Evolutionary conservation across 331 rosid genomes (phyloP).

Genomic region (Prunus yedoensis): DNA sequence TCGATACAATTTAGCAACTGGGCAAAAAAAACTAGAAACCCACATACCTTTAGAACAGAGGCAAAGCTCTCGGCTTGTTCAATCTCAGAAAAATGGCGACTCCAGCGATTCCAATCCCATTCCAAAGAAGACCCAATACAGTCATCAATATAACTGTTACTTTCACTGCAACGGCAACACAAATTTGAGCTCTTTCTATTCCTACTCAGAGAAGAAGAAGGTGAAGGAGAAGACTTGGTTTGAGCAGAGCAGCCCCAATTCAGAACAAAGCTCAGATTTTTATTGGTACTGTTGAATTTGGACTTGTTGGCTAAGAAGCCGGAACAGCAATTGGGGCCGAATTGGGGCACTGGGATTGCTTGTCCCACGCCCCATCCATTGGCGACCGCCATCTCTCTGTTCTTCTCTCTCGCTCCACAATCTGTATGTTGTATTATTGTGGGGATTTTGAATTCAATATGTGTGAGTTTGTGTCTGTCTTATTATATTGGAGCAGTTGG

Average conservation of each 20-base stretch:
- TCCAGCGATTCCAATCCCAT: constrained; percentile 98
- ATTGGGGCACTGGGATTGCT: constrained; percentile 46
- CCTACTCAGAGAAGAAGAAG: constrained; percentile 28
- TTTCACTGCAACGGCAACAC: constrained; percentile 49
- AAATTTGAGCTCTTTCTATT: constrained; percentile 32
- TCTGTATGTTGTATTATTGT: neutral
- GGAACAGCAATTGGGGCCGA: constrained; percentile 47
- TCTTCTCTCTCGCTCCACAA: neutral
- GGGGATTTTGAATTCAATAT: neutral
- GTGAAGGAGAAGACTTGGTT: constrained; percentile 27
- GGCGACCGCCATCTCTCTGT: constrained; percentile 41
- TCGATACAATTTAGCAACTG: neutral
- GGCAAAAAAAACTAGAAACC: neutral
- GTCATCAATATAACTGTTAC: neutral
- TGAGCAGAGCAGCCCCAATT: constrained; percentile 40
- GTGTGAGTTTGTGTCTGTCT: neutral
- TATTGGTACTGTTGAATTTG: constrained; percentile 15
- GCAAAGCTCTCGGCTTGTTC: constrained; percentile 92
- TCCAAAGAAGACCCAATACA: constrained; percentile 43
- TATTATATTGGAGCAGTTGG: neutral
- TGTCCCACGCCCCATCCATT: constrained; percentile 50
- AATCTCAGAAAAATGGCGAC: constrained; percentile 86
- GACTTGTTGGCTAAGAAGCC: constrained; percentile 47
- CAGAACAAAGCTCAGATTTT: constrained; percentile 34
- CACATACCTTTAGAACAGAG: constrained; percentile 80